Conservation (phyloP, 139 green algal species). For the Bryopsis sp. region DNA sequence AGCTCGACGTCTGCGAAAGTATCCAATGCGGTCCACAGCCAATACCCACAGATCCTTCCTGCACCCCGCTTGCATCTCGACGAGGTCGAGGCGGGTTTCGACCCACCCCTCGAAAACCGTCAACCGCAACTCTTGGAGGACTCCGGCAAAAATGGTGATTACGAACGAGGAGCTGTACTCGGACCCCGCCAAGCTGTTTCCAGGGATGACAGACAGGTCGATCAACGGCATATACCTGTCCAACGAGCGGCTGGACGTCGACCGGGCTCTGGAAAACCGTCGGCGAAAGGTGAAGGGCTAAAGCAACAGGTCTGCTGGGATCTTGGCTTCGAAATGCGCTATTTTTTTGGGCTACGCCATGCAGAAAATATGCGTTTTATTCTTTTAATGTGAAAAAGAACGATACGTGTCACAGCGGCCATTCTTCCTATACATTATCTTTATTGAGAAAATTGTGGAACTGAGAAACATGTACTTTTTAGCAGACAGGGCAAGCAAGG, state of each 20-base stretch:
- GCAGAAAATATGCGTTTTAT: too few species aligned
- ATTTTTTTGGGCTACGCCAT: not conserved
- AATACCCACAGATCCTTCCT: too few species aligned
- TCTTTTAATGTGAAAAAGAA: not conserved
- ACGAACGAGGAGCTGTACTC: not conserved
- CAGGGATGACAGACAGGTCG: not conserved
- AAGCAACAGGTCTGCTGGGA: not conserved
- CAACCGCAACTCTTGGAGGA: too few species aligned
- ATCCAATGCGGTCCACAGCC: too few species aligned
- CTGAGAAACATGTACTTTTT: not conserved
- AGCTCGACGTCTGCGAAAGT: too few species aligned
- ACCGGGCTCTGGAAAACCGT: not conserved
- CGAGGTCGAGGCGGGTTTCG: too few species aligned
- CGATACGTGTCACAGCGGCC: not conserved
- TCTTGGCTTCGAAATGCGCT: not conserved
- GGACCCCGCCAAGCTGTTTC: not conserved
- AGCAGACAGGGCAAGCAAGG: too few species aligned
- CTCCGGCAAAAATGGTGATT: not conserved
- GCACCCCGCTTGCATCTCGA: too few species aligned
- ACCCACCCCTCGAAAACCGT: too few species aligned
- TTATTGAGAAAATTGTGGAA: not conserved
- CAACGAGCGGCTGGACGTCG: constrained; percentile 1
- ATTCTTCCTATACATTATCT: not conserved
- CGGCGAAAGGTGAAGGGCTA: not conserved
- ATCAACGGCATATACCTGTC: constrained; percentile 1